A percentile compares a stretch with the other conserved stretches of the same genome.
Conservation (phyloP, 495 filamentous ascomycete genomes). For the Aspergillus sclerotioniger region DNA sequence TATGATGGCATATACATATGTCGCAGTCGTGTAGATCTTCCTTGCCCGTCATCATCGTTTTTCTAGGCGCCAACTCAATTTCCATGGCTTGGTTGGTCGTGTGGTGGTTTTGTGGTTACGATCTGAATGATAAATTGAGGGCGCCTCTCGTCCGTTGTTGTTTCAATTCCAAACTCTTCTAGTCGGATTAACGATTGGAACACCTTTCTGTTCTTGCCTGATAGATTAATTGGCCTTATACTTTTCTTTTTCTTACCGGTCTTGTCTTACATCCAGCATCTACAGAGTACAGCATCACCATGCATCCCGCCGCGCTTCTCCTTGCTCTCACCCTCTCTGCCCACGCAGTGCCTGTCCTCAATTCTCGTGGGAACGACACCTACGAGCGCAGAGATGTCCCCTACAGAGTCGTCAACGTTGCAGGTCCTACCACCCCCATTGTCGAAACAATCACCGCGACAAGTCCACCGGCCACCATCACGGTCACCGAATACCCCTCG, state of each 20-base stretch:
- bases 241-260: neutral
- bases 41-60: conserved; percentile 2
- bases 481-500: conserved; percentile 31
- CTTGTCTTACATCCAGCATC: neutral
- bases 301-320: conserved; percentile 36
- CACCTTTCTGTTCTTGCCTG: neutral
- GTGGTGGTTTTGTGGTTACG: neutral
- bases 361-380: conserved; percentile 23
- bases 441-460: conserved; percentile 34
- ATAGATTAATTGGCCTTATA: neutral
- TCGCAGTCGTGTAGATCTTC: neutral
- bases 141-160: conserved; percentile 1
- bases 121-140: conserved; percentile 1
- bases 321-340: conserved; percentile 32
- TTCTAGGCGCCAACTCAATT: neutral
- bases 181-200: neutral
- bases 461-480: conserved; percentile 34
- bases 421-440: conserved; percentile 27
- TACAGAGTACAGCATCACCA: conserved; percentile 10
- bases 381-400: conserved; percentile 29
- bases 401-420: conserved; percentile 53
- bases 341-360: conserved; percentile 36
- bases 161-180: neutral
- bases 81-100: neutral
- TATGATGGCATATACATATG: conserved; percentile 13